These are phyloP conservation scores for Blastocrithidia nonstop DNA, from an alignment of 208 protist species.

Conservation along the genomic window DNA sequence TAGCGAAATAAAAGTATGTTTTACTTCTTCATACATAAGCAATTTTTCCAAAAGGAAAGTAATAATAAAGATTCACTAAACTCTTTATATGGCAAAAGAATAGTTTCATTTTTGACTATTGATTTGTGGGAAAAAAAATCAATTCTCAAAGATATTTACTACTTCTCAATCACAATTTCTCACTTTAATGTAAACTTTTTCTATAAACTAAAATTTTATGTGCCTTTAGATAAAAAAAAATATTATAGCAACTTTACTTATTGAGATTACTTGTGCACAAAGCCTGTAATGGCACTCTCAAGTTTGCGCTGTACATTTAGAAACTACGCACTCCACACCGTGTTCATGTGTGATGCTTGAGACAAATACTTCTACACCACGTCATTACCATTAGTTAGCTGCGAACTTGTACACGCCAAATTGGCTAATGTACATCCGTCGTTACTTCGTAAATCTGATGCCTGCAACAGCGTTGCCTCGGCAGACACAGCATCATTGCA, in stretches of 20 bases:
- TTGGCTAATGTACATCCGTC: constrained; percentile 73
- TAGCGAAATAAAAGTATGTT: too few species aligned
- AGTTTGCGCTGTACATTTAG: not conserved
- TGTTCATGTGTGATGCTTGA: constrained; percentile 27
- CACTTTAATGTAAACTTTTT: too few species aligned
- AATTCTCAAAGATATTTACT: not conserved
- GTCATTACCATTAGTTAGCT: constrained; percentile 34
- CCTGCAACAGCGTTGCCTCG: constrained; percentile 55
- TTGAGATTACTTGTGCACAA: not conserved
- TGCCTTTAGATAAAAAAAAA: too few species aligned
- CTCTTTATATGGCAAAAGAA: too few species aligned
- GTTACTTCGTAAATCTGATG: constrained; percentile 35
- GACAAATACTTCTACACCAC: constrained; percentile 31
- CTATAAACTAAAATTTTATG: too few species aligned
- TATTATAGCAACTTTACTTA: constrained; percentile 2
- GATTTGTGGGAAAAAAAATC: too few species aligned
- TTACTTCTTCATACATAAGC: too few species aligned
- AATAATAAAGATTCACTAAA: too few species aligned
- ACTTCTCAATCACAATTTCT: constrained; percentile 3
- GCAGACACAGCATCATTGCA: constrained; percentile 45
- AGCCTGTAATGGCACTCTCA: not conserved
- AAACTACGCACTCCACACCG: constrained; percentile 25
- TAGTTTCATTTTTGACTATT: too few species aligned
- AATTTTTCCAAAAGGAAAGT: too few species aligned
- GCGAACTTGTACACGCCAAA: constrained; percentile 34